A percentile compares a stretch with the other conserved stretches of the same genome.
These are phyloP conservation scores for Nematodospora valgi DNA, from an alignment of 805 yeast genomes.

Conservation along the genomic window DNA sequence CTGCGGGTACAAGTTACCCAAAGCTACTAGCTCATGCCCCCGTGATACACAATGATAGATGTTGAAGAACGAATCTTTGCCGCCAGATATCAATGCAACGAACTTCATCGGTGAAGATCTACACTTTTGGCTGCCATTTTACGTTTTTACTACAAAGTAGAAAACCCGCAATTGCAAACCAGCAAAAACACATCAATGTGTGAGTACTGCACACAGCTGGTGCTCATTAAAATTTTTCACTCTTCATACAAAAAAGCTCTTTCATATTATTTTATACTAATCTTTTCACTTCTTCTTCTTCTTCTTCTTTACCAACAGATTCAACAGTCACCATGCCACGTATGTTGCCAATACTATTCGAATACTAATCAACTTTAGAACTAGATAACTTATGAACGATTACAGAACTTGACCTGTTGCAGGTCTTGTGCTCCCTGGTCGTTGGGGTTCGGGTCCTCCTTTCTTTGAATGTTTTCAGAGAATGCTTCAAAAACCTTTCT, in stretches of 20 bases:
- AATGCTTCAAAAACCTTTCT: conserved; percentile 12
- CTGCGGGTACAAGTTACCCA: conserved; percentile 69
- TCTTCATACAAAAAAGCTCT: conserved; percentile 4
- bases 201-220: no score
- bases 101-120: conserved; percentile 61
- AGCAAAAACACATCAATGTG: no score
- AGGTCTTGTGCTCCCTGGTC: conserved; percentile 13
- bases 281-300: conserved; percentile 10
- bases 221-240: no score
- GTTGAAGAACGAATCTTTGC: conserved; percentile 92
- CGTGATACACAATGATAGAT: conserved; percentile 79
- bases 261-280: conserved; percentile 9
- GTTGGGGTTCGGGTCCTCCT: conserved; percentile 76
- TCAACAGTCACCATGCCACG: conserved; percentile 54
- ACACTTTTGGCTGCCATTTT: background rate
- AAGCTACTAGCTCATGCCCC: conserved; percentile 82
- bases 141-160: no score
- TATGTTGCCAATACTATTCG: conserved; percentile 36
- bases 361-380: conserved; percentile 7
- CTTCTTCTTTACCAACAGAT: conserved; percentile 7
- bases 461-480: conserved; percentile 7
- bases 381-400: conserved; percentile 8
- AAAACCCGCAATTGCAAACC: no score
- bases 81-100: conserved; percentile 90
- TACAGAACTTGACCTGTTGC: conserved; percentile 8